These are phyloP conservation scores for Hypoxylon lienhwacheense DNA, from an alignment of 495 filamentous ascomycete species.

Conservation along the genomic window DNA sequence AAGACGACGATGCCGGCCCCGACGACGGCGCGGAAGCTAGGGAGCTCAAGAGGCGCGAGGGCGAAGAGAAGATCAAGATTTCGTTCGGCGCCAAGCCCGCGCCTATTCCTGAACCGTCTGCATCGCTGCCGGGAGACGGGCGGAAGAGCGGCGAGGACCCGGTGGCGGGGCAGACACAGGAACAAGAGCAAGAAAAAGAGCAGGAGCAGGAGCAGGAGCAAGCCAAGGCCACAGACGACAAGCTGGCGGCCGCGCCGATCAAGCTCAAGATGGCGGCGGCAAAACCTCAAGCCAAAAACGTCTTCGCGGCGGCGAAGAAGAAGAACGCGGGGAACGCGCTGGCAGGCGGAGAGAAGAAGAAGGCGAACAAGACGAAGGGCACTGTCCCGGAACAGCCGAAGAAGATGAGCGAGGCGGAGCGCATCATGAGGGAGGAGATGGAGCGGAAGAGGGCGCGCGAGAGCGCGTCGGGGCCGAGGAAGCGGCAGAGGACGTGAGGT, in stretches of 20 bases:
- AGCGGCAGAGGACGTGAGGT: conserved; percentile 44
- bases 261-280: conserved; percentile 60
- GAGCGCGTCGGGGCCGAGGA: conserved; percentile 41
- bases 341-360: conserved; percentile 59
- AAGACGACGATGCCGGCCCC: conserved; percentile 44
- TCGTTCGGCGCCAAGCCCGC: conserved; percentile 61
- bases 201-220: too few species aligned
- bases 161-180: conserved; percentile 7
- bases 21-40: conserved; percentile 52
- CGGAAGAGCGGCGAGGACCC: conserved; percentile 18
- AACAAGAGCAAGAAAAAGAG: too few species aligned
- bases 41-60: background rate
- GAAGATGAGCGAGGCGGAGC: conserved; percentile 85
- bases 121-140: conserved; percentile 14
- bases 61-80: conserved; percentile 71
- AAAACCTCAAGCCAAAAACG: conserved; percentile 72
- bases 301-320: conserved; percentile 72
- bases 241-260: conserved; percentile 37
- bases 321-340: conserved; percentile 62
- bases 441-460: conserved; percentile 67
- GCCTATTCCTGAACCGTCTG: conserved; percentile 16
- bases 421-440: conserved; percentile 87
- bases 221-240: background rate
- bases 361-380: conserved; percentile 26
- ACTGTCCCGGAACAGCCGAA: conserved; percentile 60